Evolutionary conservation across 2,329 filamentous ascomycete species (phyloP).

Genomic region (Pestalotiopsis sp.): DNA sequence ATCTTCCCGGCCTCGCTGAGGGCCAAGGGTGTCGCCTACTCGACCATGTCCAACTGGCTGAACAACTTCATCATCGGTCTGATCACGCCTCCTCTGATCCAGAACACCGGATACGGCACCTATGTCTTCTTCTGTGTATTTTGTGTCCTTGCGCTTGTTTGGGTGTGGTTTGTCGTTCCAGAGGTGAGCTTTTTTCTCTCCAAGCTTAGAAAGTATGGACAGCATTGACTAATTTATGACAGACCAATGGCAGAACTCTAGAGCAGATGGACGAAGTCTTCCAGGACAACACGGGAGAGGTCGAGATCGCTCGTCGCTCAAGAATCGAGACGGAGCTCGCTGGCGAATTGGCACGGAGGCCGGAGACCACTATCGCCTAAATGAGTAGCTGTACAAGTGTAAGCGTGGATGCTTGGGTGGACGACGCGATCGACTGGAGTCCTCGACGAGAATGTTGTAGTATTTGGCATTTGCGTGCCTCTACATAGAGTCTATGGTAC

Average conservation of each 20-base stretch:
- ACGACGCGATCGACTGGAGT: too few species aligned
- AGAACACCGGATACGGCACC: background rate
- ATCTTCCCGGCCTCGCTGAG: background rate
- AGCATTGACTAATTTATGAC: background rate
- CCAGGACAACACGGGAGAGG: background rate
- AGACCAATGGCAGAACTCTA: background rate
- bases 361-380: conserved; percentile 35
- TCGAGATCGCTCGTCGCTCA: background rate
- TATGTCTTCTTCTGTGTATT: background rate
- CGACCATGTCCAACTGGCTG: background rate
- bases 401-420: too few species aligned
- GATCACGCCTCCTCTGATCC: background rate
- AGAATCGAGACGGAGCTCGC: background rate
- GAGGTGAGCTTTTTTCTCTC: background rate
- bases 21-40: background rate
- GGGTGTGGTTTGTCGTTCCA: conserved; percentile 1
- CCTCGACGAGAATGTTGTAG: too few species aligned
- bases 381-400: background rate
- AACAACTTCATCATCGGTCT: conserved; percentile 8
- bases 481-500: too few species aligned
- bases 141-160: background rate
- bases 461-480: too few species aligned
- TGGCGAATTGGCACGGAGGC: background rate
- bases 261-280: conserved; percentile 7
- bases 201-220: background rate